Base-by-base conservation (phyloP, 352 stramenopile genomes). In the Phytophthora podocarpi region DNA sequence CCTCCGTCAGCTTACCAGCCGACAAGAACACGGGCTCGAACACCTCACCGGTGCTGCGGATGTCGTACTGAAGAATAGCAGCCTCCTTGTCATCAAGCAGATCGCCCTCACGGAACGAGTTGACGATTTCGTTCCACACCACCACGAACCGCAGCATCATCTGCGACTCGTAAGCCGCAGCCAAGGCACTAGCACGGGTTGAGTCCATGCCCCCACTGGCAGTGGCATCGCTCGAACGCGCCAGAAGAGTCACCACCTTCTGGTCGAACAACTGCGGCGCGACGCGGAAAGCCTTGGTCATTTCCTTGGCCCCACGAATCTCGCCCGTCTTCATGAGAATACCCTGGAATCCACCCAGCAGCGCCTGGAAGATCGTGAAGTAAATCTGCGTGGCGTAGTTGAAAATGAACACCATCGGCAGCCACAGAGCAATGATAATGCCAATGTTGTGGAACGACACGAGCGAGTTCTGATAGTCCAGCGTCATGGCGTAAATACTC, bases 21-120 rank as follows among this genome's bases (percentile, higher is more conserved):
- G 87, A 94, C 20, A 95, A 54, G 54, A 95, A 95, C 4, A 95
- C 85, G 0, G 87, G 87, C 53, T 95, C 87, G 39, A 93, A 94
- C 23, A 95, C 87, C 59, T 93, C 83, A 6, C 87, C 87, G 11
- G 86, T 92, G 64, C 85, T 93, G 39, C 81, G 85, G 24, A 95
- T 94, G 60, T 95, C 82, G 49, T 92, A 92, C 62, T 92, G 82
- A 30, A 92, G 53, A 24, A 92, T 90, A 7, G 82, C 82, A 1
- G 82, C 82, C 48, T 92, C 82, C 50, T 90, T 92, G 55, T 92
- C 82, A 18, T 92, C 82, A 4, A 92, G 50, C 39, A 92, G 52
- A 62, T 92, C 82, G 4, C 77, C 75, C 52, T 89, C 81, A 13
- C 82, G 78, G 64, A 92, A 92, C 5, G 81, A 90, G 63, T 92